These are phyloP conservation scores for Saprolegnia diclina DNA, from an alignment of 352 stramenopile genomes.

Conservation along the genomic window DNA sequence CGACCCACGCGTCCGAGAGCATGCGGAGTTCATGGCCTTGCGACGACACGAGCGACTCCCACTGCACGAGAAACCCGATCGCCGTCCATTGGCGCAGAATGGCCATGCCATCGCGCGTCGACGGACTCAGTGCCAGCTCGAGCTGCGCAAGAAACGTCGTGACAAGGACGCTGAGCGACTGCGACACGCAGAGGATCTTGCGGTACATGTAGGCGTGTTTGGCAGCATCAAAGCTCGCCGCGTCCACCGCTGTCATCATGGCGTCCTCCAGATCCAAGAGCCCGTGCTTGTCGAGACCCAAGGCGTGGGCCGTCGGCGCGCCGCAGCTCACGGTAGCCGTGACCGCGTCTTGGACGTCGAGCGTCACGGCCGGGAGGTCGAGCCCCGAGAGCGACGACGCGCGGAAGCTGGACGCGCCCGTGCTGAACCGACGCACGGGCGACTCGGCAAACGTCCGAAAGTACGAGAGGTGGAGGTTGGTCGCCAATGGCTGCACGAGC, in stretches of 20 bases:
- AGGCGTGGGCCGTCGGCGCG: constrained; percentile 68
- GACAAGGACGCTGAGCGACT: constrained; percentile 24
- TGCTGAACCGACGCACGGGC: background rate
- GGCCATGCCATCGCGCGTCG: background rate
- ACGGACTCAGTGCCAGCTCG: background rate
- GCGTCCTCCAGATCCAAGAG: constrained; percentile 78
- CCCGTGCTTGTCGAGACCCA: constrained; percentile 68
- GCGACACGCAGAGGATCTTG: constrained; percentile 25
- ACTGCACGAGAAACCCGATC: constrained; percentile 41
- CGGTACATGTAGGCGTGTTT: constrained; percentile 21
- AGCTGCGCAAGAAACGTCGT: constrained; percentile 21
- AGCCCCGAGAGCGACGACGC: background rate
- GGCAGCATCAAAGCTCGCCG: background rate
- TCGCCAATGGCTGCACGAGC: constrained; percentile 70
- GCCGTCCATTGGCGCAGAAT: constrained; percentile 1
- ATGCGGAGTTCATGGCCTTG: constrained; percentile 67
- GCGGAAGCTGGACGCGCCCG: background rate
- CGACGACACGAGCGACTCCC: constrained; percentile 62
- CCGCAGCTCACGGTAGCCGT: constrained; percentile 68
- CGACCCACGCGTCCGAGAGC: constrained; percentile 40
- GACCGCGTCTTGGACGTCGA: constrained; percentile 3
- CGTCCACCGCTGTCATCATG: constrained; percentile 51
- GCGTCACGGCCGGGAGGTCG: background rate
- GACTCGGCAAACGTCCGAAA: constrained; percentile 47
- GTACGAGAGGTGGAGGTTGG: constrained; percentile 79